Percentiles rank a stretch among this genome's conserved stretches.
phyloP scores from a whole-genome alignment of 179 eudicot species.

The Pouteria campechiana region DNA sequence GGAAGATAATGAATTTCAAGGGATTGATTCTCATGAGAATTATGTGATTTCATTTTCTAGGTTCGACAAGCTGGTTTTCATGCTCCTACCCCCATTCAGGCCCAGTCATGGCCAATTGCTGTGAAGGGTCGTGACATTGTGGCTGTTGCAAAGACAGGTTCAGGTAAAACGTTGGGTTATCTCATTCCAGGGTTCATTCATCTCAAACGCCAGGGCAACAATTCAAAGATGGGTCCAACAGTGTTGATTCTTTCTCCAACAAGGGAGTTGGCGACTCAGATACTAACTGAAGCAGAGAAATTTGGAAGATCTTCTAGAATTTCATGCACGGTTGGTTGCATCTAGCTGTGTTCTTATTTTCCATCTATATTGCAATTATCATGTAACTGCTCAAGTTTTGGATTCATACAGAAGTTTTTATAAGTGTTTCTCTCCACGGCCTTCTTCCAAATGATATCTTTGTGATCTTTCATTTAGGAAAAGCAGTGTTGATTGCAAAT shows the following conservation, averaged over 20 bases:
- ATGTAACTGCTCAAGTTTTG: background rate
- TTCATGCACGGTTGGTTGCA: conserved; percentile 60
- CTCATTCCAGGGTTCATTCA: conserved; percentile 82
- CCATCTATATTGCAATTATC: too few species aligned
- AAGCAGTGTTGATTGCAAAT: background rate
- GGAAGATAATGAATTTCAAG: too few species aligned
- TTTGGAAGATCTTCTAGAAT: conserved; percentile 79
- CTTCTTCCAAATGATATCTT: background rate
- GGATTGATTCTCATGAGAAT: too few species aligned
- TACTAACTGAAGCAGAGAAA: conserved; percentile 88
- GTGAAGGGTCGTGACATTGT: conserved; percentile 84
- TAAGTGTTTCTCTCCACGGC: background rate
- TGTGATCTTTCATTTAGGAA: too few species aligned
- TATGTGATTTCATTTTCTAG: conserved; percentile 50
- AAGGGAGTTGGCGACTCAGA: conserved; percentile 94
- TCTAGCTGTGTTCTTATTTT: too few species aligned
- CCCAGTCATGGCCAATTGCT: conserved; percentile 99
- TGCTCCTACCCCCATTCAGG: conserved; percentile 96
- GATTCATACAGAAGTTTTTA: background rate
- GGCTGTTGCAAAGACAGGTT: conserved; percentile 98
- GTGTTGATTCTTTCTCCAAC: conserved; percentile 91
- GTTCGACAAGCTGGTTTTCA: conserved; percentile 76
- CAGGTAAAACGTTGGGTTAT: conserved; percentile 98
- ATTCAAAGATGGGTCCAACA: conserved; percentile 76
- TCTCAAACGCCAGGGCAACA: conserved; percentile 51